Evolutionary conservation across 495 filamentous ascomycete genomes (phyloP), one percentile per base, ranked within the genome.

Genomic region (Usnea hakonensis): DNA sequence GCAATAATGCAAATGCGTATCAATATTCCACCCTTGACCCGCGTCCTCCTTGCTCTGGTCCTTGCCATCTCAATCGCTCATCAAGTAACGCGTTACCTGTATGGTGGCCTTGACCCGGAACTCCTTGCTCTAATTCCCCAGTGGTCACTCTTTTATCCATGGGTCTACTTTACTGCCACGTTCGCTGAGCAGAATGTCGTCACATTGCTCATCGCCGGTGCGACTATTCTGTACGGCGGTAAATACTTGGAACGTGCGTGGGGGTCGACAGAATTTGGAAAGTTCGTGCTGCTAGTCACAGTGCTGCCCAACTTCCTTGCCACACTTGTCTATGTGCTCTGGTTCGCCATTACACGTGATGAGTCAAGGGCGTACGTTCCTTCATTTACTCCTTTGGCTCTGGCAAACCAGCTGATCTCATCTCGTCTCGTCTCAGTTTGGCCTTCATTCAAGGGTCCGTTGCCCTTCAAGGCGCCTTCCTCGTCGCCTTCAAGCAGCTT

Each of bases 401-500:
- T 62, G 9, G 57, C 28, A 55, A 35, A 60, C 17, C 10, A 28
- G 70, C 60, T 66, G 70, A 70, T 72, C 62, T 67, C 67, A 61
- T 50, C 64, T 62, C 67, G 48, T 46, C 65, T 64, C 67, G 48
- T 65, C 69, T 56, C 57, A 67, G 60, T 35, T 61, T 63, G 65
- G 61, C 35, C 23, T 67, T 64, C 50, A 67, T 65, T 55, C 52
- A 74, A 94, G 95, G 95, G 64, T 91, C 89, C 48, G 85, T 95
- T 64, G 85, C 91, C 17, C 80, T 96, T 56, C 92, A 97, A 74
- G 90, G 89, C 37, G 91, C 90, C 63, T 97, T 97, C 78, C 87
- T 98, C 62, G 91, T 98, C 68, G 90, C 94, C 59, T 97, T 97
- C 77, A 97, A 96, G 75, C 95, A 98, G 73, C 89, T 98, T 38